Conservation (phyloP, 169 alveolate species). For the Fabrea salina region DNA sequence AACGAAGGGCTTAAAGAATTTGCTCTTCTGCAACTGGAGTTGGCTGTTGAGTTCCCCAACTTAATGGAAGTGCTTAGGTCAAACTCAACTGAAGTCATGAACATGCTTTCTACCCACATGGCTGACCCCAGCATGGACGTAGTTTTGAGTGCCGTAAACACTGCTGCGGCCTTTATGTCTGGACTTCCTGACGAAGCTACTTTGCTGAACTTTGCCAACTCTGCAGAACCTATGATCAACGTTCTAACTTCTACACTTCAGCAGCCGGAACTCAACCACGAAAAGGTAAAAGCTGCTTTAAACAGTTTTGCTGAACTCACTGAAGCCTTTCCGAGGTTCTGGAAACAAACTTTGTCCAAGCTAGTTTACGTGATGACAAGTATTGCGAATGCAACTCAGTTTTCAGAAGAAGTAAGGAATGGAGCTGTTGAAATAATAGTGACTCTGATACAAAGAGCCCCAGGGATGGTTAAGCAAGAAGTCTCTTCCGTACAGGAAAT, state of each 20-base stretch:
- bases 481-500: not conserved
- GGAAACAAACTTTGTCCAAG: not conserved
- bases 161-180: slow-evolving; percentile 7
- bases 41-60: slow-evolving; percentile 21
- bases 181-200: slow-evolving; percentile 8
- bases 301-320: slow-evolving; percentile 28
- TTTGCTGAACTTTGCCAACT: not conserved
- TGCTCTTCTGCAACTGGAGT: not conserved
- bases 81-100: not conserved
- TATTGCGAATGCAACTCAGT: slow-evolving; percentile 3
- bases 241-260: not conserved
- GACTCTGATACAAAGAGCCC: slow-evolving; percentile 25
- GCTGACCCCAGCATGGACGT: not conserved
- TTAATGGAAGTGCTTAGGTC: not conserved
- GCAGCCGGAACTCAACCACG: not conserved
- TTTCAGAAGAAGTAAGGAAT: not conserved
- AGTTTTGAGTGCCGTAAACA: not conserved
- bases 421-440: slow-evolving; percentile 8
- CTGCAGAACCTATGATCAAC: not conserved
- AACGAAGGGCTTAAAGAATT: not conserved
- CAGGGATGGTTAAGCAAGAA: slow-evolving; percentile 24
- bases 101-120: not conserved
- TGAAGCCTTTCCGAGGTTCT: slow-evolving; percentile 22
- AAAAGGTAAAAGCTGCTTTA: not conserved
- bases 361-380: not conserved